These are phyloP conservation scores for Raddia guianensis DNA, from an alignment of 176 grass and related monocot species.

Conservation along the genomic window DNA sequence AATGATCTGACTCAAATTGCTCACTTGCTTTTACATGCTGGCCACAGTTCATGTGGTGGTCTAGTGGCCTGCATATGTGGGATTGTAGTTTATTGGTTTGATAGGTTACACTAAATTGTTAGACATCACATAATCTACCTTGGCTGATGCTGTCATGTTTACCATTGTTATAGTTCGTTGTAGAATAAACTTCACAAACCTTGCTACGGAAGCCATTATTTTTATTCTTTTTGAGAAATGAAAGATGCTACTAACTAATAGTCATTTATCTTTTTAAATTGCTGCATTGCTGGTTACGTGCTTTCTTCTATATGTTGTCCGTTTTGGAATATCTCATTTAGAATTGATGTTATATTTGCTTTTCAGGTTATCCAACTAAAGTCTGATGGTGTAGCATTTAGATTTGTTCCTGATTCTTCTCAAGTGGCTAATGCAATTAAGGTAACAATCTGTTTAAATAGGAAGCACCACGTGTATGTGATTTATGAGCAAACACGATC, in stretches of 20 bases:
- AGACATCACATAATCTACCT: neutral
- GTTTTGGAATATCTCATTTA: neutral
- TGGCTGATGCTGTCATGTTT: neutral
- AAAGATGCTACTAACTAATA: neutral
- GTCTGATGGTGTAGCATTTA: slow-evolving; percentile 79
- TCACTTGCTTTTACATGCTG: neutral
- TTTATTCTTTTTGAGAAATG: neutral
- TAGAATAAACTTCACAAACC: neutral
- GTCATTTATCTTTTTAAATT: neutral
- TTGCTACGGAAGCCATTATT: neutral
- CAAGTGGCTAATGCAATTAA: slow-evolving; percentile 87
- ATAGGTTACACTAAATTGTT: neutral
- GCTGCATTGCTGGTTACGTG: neutral
- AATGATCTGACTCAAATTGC: neutral
- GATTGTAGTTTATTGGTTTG: neutral
- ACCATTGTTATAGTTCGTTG: neutral
- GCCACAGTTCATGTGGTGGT: neutral
- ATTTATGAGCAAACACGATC: neutral
- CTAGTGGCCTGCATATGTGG: neutral
- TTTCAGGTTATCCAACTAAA: slow-evolving; percentile 86
- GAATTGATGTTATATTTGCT: neutral
- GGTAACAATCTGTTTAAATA: slow-evolving; percentile 44
- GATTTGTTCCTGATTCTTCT: slow-evolving; percentile 87
- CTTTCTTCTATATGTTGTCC: neutral
- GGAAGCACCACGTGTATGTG: neutral